Conservation (phyloP, 495 filamentous ascomycete species). For the Penicillium egyptiacum region DNA sequence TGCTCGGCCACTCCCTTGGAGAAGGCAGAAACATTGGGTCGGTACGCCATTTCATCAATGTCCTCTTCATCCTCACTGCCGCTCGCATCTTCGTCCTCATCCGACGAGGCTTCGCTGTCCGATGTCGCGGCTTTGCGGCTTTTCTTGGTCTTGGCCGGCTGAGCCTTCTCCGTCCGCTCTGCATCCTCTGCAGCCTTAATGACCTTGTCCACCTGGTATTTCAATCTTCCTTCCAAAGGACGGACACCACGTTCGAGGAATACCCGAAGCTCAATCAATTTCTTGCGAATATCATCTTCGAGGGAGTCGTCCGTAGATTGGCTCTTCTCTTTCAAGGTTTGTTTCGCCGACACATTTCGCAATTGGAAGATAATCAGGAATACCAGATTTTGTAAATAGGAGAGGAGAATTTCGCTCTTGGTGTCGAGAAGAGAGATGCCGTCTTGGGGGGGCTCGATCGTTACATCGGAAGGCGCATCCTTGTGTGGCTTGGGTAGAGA, state of each 20-base stretch:
- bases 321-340: conserved; percentile 27
- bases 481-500: conserved; percentile 56
- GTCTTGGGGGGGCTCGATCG: conserved; percentile 66
- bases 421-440: conserved; percentile 92
- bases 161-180: conserved; percentile 41
- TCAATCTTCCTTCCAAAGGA: conserved; percentile 80
- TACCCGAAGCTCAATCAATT: conserved; percentile 79
- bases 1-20: conserved; percentile 39
- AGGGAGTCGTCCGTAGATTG: conserved; percentile 32
- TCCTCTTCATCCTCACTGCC: conserved; percentile 44
- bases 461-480: conserved; percentile 37
- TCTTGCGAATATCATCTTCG: conserved; percentile 67
- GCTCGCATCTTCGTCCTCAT: conserved; percentile 26
- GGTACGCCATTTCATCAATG: conserved; percentile 65
- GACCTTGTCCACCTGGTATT: conserved; percentile 88
- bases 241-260: conserved; percentile 89
- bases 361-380: conserved; percentile 85
- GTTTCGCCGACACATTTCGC: conserved; percentile 45
- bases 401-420: conserved; percentile 93
- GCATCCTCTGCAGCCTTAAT: conserved; percentile 81
- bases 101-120: conserved; percentile 30
- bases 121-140: conserved; percentile 21
- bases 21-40: conserved; percentile 63
- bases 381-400: conserved; percentile 91
- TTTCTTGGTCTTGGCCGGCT: conserved; percentile 32